Evolutionary conservation across 2,329 filamentous ascomycete species (phyloP), one percentile per base, ranked within the genome.

Genomic region (Teratosphaeria viscida): DNA sequence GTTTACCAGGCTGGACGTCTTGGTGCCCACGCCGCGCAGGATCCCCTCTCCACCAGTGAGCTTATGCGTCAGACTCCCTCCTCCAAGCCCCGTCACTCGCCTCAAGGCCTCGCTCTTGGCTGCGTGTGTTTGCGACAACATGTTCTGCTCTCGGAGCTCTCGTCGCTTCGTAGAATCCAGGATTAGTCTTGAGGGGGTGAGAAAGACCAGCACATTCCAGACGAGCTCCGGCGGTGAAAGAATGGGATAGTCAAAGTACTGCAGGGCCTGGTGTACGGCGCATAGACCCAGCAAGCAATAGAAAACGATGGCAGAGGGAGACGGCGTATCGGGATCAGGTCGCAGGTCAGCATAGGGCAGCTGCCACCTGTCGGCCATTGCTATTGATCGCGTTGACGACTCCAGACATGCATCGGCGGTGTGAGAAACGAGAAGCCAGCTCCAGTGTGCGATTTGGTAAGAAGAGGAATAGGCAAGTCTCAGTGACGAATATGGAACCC

Each of bases 201-300:
- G 56, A 63, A 78, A 77, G 58, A 89, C 80, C 34, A 87, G 61
- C 29, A 72, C 71, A 73, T 87, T 82, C 85, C 86, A 89, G 43
- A 84, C 68, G 57, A 85, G 70, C 65, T 79, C 75, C 60, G 76
- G 69, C 66, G 79, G 66, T 63, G 74, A 70, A 5, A 78, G 65
- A 26, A 76, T 57, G 3, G 69, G 61, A 47, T 67, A 54, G 59
- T 71, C 65, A 57, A 72, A 64, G 59, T 69, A 68, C 35, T 64
- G 61, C 27, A 71, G 59, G 2, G 66, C 52, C 52, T 67, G 66
- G 61, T 74, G 69, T 52, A 75, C 54, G 23, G 69, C 58, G 66
- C 70, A 71, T 29, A 71, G 43, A 23, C 67, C 26, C 10, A 70
- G 61, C 43, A 70, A 61, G 7, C 63, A 66, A 58, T 65, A 68